Evolutionary conservation across 257 asterid species (phyloP).

Genomic region (Buddleja alternifolia): DNA sequence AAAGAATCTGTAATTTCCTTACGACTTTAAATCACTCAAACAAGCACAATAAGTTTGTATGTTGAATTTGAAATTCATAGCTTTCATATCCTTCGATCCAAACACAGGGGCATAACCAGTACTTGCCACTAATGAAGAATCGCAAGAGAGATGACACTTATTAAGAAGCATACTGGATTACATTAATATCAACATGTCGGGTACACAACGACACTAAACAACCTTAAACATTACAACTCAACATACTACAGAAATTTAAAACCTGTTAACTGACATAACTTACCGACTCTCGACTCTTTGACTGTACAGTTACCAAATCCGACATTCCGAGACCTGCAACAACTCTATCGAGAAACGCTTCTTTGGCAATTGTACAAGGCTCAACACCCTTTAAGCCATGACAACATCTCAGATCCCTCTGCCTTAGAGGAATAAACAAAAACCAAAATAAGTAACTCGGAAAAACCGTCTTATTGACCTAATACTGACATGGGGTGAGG

Average conservation of each 20-base stretch:
- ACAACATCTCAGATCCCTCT: slow-evolving; percentile 26
- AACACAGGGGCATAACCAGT: too few relatives aligned
- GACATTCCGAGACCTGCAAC: slow-evolving; percentile 19
- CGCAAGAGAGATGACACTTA: background rate
- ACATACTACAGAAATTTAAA: slow-evolving; percentile 29
- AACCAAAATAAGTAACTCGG: background rate
- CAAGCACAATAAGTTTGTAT: too few relatives aligned
- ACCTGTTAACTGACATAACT: slow-evolving; percentile 14
- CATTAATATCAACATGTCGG: slow-evolving; percentile 11
- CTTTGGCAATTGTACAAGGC: slow-evolving; percentile 40
- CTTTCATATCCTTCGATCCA: too few relatives aligned
- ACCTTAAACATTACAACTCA: slow-evolving; percentile 31
- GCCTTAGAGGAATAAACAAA: slow-evolving; percentile 3
- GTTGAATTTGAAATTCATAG: too few relatives aligned
- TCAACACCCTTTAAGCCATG: slow-evolving; percentile 27
- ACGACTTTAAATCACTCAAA: too few relatives aligned
- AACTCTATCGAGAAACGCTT: slow-evolving; percentile 24
- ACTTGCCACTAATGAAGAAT: background rate
- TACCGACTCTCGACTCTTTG: slow-evolving; percentile 30
- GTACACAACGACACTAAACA: background rate
- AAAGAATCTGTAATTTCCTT: too few relatives aligned
- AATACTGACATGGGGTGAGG: background rate
- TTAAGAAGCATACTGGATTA: background rate
- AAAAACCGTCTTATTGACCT: slow-evolving; percentile 32
- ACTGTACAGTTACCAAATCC: slow-evolving; percentile 48